Conservation (phyloP, 2,329 filamentous ascomycete species). For the Chaetomium sp. region DNA sequence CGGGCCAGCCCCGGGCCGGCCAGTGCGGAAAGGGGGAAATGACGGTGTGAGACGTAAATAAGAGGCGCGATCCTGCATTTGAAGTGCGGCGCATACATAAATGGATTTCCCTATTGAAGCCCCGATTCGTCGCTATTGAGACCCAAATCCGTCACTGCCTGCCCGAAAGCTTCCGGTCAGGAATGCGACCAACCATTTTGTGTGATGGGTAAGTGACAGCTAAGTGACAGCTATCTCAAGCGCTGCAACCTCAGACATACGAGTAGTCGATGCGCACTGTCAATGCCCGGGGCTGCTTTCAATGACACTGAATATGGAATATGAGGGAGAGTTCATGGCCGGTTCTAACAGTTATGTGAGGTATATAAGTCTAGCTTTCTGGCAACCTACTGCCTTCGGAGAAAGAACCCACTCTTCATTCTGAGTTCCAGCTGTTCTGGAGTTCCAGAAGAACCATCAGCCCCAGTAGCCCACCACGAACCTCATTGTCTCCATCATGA, state of each 20-base stretch:
- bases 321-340: neutral
- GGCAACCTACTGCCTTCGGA: neutral
- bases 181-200: neutral
- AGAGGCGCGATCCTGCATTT: neutral
- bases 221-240: neutral
- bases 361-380: neutral
- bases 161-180: neutral
- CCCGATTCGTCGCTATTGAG: constrained; percentile 14
- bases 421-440: neutral
- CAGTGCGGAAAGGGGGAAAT: neutral
- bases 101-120: constrained; percentile 13
- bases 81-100: neutral
- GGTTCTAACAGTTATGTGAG: neutral
- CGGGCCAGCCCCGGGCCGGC: constrained; percentile 24
- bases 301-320: neutral
- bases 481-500: too few relatives aligned
- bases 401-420: neutral
- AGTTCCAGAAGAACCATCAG: neutral
- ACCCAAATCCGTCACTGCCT: neutral
- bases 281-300: neutral
- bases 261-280: constrained; percentile 3
- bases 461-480: too few relatives aligned
- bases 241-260: neutral
- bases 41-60: constrained; percentile 4
- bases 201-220: neutral